Conservation (phyloP, 768 basidiomycete species). For the Termitomyces sp. region DNA sequence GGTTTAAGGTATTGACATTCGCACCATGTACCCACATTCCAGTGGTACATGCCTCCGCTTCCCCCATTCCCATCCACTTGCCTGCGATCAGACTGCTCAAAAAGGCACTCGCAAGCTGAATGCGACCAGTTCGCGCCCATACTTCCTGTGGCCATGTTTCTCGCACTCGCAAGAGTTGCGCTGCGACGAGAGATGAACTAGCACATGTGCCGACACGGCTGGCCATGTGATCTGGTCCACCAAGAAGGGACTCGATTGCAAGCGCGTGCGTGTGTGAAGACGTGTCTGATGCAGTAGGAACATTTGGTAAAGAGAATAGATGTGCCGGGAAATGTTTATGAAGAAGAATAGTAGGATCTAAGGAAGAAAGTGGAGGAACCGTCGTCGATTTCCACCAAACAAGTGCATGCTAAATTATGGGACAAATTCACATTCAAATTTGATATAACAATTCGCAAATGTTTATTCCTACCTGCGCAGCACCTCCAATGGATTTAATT, state of each 20-base stretch:
- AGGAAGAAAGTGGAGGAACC: slow-evolving; percentile 64
- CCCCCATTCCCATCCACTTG: slow-evolving; percentile 67
- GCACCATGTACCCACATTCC: slow-evolving; percentile 75
- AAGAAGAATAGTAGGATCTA: slow-evolving; percentile 69
- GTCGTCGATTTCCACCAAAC: slow-evolving; percentile 88
- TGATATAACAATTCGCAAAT: neutral
- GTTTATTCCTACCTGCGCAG: slow-evolving; percentile 55
- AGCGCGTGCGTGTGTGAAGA: slow-evolving; percentile 79
- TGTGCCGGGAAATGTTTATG: slow-evolving; percentile 66
- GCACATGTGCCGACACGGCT: slow-evolving; percentile 73
- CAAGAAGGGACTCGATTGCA: slow-evolving; percentile 70
- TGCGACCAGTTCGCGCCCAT: slow-evolving; percentile 72
- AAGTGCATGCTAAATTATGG: slow-evolving; percentile 52
- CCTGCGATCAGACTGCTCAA: slow-evolving; percentile 69
- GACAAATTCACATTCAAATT: slow-evolving; percentile 2
- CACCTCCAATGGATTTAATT: slow-evolving; percentile 74
- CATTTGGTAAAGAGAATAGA: slow-evolving; percentile 69
- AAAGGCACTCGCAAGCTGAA: slow-evolving; percentile 77
- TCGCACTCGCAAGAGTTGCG: slow-evolving; percentile 75
- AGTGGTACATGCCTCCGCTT: slow-evolving; percentile 74
- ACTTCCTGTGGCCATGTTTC: slow-evolving; percentile 76
- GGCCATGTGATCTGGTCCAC: slow-evolving; percentile 76
- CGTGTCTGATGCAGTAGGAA: slow-evolving; percentile 74
- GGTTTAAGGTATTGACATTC: slow-evolving; percentile 20
- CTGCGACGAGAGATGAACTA: slow-evolving; percentile 65